Evolutionary conservation across 345 rosid species (phyloP).

Genomic region (Bretschneidera sinensis): DNA sequence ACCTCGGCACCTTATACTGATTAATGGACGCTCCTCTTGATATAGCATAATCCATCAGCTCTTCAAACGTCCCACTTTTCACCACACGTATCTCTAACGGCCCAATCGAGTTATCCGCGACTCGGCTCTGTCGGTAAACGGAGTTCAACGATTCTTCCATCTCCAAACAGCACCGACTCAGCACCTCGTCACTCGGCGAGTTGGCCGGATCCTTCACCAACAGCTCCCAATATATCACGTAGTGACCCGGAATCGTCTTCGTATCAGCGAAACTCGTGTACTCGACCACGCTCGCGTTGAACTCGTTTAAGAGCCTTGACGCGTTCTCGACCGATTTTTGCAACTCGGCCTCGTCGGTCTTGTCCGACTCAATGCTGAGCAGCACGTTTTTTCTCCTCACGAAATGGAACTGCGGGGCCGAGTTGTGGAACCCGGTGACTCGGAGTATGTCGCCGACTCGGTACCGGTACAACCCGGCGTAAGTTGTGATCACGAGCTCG

Average conservation of each 20-base stretch:
- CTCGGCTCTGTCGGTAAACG: slow-evolving; percentile 86
- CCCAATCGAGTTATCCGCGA: slow-evolving; percentile 75
- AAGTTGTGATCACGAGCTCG: slow-evolving; percentile 85
- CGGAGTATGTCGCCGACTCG: slow-evolving; percentile 90
- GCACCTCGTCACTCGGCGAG: slow-evolving; percentile 41
- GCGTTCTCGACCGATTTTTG: slow-evolving; percentile 79
- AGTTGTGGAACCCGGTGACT: slow-evolving; percentile 86
- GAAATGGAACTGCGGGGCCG: slow-evolving; percentile 88
- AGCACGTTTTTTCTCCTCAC: slow-evolving; percentile 80
- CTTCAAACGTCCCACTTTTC: slow-evolving; percentile 86
- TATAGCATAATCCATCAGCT: slow-evolving; percentile 91
- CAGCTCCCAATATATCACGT: slow-evolving; percentile 85
- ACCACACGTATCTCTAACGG: slow-evolving; percentile 83
- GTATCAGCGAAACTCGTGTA: slow-evolving; percentile 90
- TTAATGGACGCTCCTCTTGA: slow-evolving; percentile 95
- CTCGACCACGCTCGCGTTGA: slow-evolving; percentile 68
- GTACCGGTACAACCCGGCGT: slow-evolving; percentile 81
- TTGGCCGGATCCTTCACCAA: slow-evolving; percentile 40
- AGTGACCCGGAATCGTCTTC: slow-evolving; percentile 82
- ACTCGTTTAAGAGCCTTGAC: slow-evolving; percentile 36
- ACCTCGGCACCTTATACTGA: slow-evolving; percentile 94
- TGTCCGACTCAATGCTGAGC: slow-evolving; percentile 86
- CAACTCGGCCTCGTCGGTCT: slow-evolving; percentile 88
- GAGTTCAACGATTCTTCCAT: slow-evolving; percentile 95
- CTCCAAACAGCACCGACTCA: slow-evolving; percentile 61